Conservation (phyloP, 129 eudicot species). For the Flaveria brownii region DNA sequence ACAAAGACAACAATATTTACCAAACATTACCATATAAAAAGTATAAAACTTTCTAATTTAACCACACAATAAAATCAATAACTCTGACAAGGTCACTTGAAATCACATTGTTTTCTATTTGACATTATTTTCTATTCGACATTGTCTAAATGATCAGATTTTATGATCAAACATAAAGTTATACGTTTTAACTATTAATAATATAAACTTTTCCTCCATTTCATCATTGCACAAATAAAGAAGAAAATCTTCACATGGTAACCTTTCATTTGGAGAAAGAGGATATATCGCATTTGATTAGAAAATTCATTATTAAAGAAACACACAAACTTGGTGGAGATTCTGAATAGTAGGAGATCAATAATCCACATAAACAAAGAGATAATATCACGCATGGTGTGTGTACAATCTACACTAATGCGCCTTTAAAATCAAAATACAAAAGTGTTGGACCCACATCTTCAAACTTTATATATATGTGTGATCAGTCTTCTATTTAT, state of each 20-base stretch:
- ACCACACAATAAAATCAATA: background rate
- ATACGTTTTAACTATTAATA: too few relatives aligned
- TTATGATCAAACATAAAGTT: background rate
- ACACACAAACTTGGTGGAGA: slow-evolving; percentile 31
- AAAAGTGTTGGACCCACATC: background rate
- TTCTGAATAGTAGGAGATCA: slow-evolving; percentile 24
- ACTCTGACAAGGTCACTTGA: background rate
- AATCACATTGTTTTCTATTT: too few relatives aligned
- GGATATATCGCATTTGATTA: slow-evolving; percentile 41
- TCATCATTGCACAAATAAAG: background rate
- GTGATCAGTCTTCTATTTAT: slow-evolving; percentile 1
- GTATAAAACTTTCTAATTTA: background rate
- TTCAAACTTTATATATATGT: slow-evolving; percentile 1
- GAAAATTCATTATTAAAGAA: slow-evolving; percentile 19
- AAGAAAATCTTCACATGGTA: slow-evolving; percentile 14
- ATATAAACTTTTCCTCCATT: too few relatives aligned
- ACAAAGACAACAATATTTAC: too few relatives aligned
- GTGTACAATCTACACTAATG: slow-evolving; percentile 17
- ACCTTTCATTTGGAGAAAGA: slow-evolving; percentile 24
- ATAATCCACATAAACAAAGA: background rate
- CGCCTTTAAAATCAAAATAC: slow-evolving; percentile 10
- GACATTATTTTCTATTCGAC: background rate
- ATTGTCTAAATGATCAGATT: background rate
- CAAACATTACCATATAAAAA: too few relatives aligned
- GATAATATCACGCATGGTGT: slow-evolving; percentile 29